A percentile compares a stretch with the other conserved stretches of the same genome.
Conservation (phyloP, 495 filamentous ascomycete genomes). For the Penicillium riverlandense region DNA sequence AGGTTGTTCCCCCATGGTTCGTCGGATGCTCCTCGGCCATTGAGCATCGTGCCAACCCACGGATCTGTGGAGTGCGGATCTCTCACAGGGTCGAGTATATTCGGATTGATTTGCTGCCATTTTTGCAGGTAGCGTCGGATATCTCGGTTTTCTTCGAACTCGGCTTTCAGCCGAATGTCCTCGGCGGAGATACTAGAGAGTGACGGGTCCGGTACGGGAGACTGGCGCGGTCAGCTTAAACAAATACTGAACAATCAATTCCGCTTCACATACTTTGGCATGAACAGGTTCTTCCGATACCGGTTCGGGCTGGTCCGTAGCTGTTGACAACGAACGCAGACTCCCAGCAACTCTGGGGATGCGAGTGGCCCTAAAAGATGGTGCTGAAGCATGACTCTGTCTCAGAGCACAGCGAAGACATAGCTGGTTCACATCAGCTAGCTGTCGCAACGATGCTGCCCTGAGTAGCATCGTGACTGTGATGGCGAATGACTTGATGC, state of each 20-base stretch:
- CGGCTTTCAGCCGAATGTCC: constrained; percentile 21
- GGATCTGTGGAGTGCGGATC: constrained; percentile 7
- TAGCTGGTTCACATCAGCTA: constrained; percentile 5
- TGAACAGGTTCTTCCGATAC: not conserved
- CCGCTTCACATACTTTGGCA: constrained; percentile 3
- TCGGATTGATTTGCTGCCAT: constrained; percentile 41
- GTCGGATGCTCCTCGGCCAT: constrained; percentile 30
- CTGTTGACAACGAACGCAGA: constrained; percentile 7
- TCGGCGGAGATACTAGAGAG: constrained; percentile 8
- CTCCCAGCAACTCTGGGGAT: not conserved
- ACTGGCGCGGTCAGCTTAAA: not conserved
- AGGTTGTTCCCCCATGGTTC: constrained; percentile 18
- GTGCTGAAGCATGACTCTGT: not conserved
- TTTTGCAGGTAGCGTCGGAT: constrained; percentile 45
- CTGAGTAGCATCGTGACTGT: constrained; percentile 21
- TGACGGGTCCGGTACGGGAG: constrained; percentile 6
- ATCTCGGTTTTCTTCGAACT: constrained; percentile 29
- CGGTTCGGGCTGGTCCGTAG: not conserved
- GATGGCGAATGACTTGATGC: constrained; percentile 8
- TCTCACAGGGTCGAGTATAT: constrained; percentile 28
- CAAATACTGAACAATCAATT: not conserved
- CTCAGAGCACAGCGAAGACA: constrained; percentile 1
- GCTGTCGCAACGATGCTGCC: constrained; percentile 14
- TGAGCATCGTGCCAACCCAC: constrained; percentile 31
- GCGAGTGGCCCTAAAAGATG: not conserved